These are phyloP conservation scores for Apiotrichum montevideense DNA, from an alignment of 1,284 basidiomycete species.

Conservation along the genomic window DNA sequence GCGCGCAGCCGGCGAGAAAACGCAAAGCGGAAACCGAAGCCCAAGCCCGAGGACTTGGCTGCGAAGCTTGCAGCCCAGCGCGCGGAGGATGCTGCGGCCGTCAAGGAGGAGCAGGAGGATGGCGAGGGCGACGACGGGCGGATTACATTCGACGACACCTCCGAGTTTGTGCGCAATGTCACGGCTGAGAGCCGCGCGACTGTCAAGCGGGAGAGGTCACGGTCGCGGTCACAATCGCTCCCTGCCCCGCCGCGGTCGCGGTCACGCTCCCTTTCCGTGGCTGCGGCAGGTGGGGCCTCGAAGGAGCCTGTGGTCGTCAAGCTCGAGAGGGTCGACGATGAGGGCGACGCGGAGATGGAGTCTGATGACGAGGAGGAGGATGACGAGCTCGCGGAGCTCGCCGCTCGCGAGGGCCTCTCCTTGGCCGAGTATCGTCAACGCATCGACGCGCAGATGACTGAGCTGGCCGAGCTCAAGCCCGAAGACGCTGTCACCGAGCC, in stretches of 20 bases:
- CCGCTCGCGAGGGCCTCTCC: constrained; percentile 44
- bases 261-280: constrained; percentile 13
- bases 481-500: constrained; percentile 54
- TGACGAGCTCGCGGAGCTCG: constrained; percentile 49
- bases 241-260: too few species aligned
- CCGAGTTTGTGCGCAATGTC: constrained; percentile 91
- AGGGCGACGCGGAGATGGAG: constrained; percentile 55
- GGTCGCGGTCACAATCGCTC: constrained; percentile 10
- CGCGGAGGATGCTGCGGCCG: constrained; percentile 47
- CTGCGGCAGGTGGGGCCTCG: constrained; percentile 9
- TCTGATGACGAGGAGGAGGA: constrained; percentile 69
- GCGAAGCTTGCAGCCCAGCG: constrained; percentile 61
- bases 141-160: constrained; percentile 91
- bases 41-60: constrained; percentile 79
- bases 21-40: constrained; percentile 68
- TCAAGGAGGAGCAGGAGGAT: constrained; percentile 53
- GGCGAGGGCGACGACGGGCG: constrained; percentile 59
- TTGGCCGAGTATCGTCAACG: constrained; percentile 44
- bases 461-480: constrained; percentile 60
- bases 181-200: constrained; percentile 49
- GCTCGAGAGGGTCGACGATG: constrained; percentile 46
- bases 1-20: constrained; percentile 77
- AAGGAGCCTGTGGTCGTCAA: constrained; percentile 49
- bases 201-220: constrained; percentile 38
- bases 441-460: constrained; percentile 44